Evolutionary conservation across 495 filamentous ascomycete genomes (phyloP).

Genomic region (Trichocladium antarcticum): DNA sequence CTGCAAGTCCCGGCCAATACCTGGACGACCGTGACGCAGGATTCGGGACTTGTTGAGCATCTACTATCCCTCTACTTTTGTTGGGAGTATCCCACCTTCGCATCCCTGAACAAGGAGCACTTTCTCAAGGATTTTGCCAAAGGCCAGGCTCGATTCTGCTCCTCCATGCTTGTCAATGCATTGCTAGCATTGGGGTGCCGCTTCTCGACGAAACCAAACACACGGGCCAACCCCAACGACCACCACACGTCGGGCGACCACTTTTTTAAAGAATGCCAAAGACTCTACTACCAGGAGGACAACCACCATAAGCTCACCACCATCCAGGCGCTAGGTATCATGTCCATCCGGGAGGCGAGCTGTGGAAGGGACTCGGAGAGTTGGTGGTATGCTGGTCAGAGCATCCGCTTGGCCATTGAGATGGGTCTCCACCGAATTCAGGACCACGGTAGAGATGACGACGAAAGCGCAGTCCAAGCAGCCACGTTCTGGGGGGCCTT

Average conservation of each 20-base stretch:
- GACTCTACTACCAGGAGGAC: slow-evolving; percentile 44
- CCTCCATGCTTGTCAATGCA: slow-evolving; percentile 63
- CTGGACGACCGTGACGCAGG: slow-evolving; percentile 54
- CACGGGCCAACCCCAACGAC: slow-evolving; percentile 50
- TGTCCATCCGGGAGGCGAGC: slow-evolving; percentile 57
- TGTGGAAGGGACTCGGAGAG: slow-evolving; percentile 55
- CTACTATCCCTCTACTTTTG: slow-evolving; percentile 63
- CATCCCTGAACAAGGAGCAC: slow-evolving; percentile 58
- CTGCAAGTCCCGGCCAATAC: slow-evolving; percentile 30
- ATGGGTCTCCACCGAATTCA: slow-evolving; percentile 49
- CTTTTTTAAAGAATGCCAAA: slow-evolving; percentile 58
- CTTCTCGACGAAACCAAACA: slow-evolving; percentile 55
- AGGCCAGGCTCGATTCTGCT: slow-evolving; percentile 52
- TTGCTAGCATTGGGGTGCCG: slow-evolving; percentile 61
- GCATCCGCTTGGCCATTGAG: slow-evolving; percentile 54
- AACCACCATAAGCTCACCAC: slow-evolving; percentile 58
- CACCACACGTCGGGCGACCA: slow-evolving; percentile 56
- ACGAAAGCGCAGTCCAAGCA: slow-evolving; percentile 51
- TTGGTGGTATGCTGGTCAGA: slow-evolving; percentile 55
- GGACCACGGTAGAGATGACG: slow-evolving; percentile 32
- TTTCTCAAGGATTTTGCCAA: slow-evolving; percentile 55
- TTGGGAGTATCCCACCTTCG: slow-evolving; percentile 71
- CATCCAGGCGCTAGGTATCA: slow-evolving; percentile 65
- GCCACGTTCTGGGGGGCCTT: slow-evolving; percentile 67
- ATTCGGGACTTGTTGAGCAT: slow-evolving; percentile 48